These are phyloP conservation scores for Diplodia sapinea DNA, from an alignment of 2,329 filamentous ascomycete genomes.

Conservation along the genomic window DNA sequence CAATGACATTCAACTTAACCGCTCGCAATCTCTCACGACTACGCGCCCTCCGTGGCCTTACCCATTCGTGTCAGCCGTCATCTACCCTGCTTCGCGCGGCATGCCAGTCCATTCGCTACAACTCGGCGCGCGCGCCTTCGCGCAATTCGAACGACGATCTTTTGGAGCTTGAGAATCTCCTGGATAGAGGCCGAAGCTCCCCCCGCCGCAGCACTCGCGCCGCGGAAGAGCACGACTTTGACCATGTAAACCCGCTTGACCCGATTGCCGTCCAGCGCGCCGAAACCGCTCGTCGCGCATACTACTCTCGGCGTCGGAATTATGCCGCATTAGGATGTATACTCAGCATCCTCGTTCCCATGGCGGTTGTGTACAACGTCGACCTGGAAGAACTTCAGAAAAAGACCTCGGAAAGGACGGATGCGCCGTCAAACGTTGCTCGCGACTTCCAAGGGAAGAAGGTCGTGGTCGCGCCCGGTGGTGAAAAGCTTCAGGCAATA, in stretches of 20 bases:
- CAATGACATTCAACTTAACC: conserved; percentile 29
- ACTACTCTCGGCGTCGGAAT: conserved; percentile 40
- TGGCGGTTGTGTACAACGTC: conserved; percentile 44
- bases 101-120: conserved; percentile 32
- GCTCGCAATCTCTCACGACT: conserved; percentile 42
- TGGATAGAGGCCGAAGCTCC: conserved; percentile 1
- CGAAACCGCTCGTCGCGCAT: conserved; percentile 41
- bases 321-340: conserved; percentile 45
- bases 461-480: conserved; percentile 66
- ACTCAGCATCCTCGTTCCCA: conserved; percentile 46
- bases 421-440: conserved; percentile 40
- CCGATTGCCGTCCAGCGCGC: conserved; percentile 44
- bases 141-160: conserved; percentile 4
- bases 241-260: conserved; percentile 35
- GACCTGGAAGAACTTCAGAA: conserved; percentile 37
- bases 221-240: conserved; percentile 24
- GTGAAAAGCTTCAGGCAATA: conserved; percentile 60
- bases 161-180: conserved; percentile 16
- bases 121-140: conserved; percentile 13
- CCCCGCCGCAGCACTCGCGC: conserved; percentile 23
- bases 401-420: conserved; percentile 32
- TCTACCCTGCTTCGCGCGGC: conserved; percentile 36
- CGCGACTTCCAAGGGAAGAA: conserved; percentile 59
- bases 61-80: conserved; percentile 34
- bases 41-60: conserved; percentile 41